A percentile compares a stretch with the other conserved stretches of the same genome.
Conservation (phyloP, 345 rosid species). For the Citrus unshiu region DNA sequence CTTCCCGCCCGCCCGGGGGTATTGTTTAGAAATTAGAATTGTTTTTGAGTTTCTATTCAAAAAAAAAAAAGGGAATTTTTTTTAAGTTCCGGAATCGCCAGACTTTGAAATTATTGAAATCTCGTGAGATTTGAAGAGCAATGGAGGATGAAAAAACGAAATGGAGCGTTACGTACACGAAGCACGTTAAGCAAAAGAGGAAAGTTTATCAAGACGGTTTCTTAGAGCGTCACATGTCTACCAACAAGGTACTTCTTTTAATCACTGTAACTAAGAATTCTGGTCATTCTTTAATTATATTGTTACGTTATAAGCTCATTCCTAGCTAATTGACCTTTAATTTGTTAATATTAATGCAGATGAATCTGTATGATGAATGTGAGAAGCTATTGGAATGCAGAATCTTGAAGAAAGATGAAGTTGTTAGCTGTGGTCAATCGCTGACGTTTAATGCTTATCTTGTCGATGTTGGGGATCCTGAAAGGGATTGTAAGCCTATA, state of each 20-base stretch:
- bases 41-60: too few relatives aligned
- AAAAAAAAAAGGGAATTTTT: neutral
- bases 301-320: neutral
- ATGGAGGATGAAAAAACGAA: conserved; percentile 47
- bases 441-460: conserved; percentile 58
- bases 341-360: conserved; percentile 27
- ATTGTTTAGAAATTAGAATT: neutral
- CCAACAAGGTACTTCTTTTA: conserved; percentile 50
- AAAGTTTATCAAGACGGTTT: conserved; percentile 82
- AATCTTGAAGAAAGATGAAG: conserved; percentile 56
- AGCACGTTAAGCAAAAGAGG: conserved; percentile 76
- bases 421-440: conserved; percentile 47
- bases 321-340: neutral
- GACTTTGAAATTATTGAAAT: neutral
- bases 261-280: neutral
- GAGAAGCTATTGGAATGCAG: conserved; percentile 71
- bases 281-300: neutral
- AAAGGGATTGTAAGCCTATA: conserved; percentile 22
- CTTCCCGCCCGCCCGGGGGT: neutral
- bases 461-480: conserved; percentile 68
- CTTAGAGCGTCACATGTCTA: conserved; percentile 44
- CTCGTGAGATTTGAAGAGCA: neutral
- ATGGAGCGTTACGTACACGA: conserved; percentile 81
- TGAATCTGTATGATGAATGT: conserved; percentile 64
- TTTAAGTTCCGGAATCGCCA: neutral